Conservation (phyloP, 2,329 filamentous ascomycete genomes). For the Thelonectria blattea region DNA sequence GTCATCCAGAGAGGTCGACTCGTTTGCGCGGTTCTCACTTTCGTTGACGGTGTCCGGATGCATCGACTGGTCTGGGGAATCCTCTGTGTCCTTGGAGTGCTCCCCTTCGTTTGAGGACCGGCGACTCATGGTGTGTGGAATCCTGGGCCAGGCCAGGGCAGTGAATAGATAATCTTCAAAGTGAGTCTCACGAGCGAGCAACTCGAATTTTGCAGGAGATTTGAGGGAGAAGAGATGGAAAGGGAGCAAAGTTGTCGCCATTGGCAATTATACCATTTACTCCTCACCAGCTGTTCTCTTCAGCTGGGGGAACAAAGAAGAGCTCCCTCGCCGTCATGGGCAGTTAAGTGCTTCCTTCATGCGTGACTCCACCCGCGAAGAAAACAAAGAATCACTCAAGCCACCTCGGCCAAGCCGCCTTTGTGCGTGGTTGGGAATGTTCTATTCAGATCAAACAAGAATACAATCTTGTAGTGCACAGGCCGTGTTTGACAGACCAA, state of each 20-base stretch:
- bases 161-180: no score
- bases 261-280: constrained; percentile 1
- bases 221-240: neutral
- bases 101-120: no score
- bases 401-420: constrained; percentile 18
- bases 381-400: constrained; percentile 32
- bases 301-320: constrained; percentile 5
- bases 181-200: no score
- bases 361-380: constrained; percentile 16
- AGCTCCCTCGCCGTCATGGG: constrained; percentile 12
- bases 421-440: neutral
- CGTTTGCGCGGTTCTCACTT: no score
- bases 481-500: neutral
- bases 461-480: neutral
- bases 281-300: neutral
- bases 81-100: no score
- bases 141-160: no score
- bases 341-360: constrained; percentile 3
- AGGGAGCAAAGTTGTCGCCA: neutral
- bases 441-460: neutral
- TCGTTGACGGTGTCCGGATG: no score
- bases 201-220: no score
- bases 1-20: no score
- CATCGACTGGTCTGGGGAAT: no score
- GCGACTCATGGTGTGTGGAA: no score